Evolutionary conservation across 352 stramenopile genomes (phyloP).

Genomic region (Globisporangium spiculum): DNA sequence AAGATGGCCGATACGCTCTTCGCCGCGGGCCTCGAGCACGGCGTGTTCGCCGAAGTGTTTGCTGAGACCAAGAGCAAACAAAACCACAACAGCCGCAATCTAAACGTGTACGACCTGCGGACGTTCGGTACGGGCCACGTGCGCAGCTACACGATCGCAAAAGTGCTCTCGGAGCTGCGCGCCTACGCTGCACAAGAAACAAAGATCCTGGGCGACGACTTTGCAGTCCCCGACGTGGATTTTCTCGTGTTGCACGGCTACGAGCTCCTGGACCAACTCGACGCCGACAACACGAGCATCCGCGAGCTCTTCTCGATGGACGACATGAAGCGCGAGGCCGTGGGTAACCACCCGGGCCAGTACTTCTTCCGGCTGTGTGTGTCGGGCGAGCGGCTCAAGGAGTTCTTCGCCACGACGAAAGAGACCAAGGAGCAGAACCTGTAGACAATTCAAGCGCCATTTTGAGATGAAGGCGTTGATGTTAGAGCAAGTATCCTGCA

Average conservation of each 20-base stretch:
- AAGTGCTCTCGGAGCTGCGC: constrained; percentile 55
- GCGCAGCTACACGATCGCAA: constrained; percentile 62
- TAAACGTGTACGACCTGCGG: constrained; percentile 61
- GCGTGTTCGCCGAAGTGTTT: constrained; percentile 59
- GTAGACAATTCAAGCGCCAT: constrained; percentile 3
- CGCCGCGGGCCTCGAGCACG: constrained; percentile 40
- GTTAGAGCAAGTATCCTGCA: not conserved
- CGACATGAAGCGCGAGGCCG: constrained; percentile 65
- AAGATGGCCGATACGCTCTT: constrained; percentile 72
- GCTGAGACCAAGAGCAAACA: constrained; percentile 28
- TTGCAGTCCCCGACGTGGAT: constrained; percentile 49
- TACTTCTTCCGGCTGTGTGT: constrained; percentile 64
- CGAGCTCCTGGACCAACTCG: constrained; percentile 75
- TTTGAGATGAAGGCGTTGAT: not conserved
- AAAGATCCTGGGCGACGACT: constrained; percentile 32
- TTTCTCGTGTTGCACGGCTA: constrained; percentile 76
- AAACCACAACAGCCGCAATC: constrained; percentile 14
- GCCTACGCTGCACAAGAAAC: constrained; percentile 23
- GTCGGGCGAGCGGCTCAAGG: constrained; percentile 40
- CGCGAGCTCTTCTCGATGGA: constrained; percentile 83
- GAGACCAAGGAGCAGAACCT: constrained; percentile 32
- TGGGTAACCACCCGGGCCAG: constrained; percentile 28
- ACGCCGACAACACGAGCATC: constrained; percentile 60
- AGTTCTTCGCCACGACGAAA: constrained; percentile 54
- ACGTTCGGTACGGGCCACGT: constrained; percentile 51